Conservation (phyloP, 139 green algal genomes). For the Chlamydomonas urium region DNA sequence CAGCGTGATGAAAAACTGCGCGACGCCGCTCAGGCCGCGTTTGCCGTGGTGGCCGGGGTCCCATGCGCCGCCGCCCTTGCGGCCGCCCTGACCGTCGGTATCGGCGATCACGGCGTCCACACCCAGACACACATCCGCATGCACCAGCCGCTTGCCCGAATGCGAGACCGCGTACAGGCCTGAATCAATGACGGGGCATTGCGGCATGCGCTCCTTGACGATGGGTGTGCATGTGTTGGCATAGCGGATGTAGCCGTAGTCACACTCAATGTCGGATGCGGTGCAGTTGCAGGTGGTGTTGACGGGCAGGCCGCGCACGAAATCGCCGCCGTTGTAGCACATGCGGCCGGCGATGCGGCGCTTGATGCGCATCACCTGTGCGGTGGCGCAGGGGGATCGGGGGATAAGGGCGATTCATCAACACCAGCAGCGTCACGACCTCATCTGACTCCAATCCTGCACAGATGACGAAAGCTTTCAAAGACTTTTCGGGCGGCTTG, state of each 20-base stretch:
- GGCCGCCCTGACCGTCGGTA: slow-evolving; percentile 57
- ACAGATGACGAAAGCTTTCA: too few relatives aligned
- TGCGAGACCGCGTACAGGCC: slow-evolving; percentile 16
- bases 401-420: too few relatives aligned
- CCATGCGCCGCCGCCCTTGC: background rate
- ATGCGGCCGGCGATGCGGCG: slow-evolving; percentile 43
- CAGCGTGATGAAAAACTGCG: slow-evolving; percentile 24
- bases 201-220: slow-evolving; percentile 19
- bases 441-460: too few relatives aligned
- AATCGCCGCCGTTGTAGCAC: slow-evolving; percentile 67
- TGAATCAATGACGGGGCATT: slow-evolving; percentile 13
- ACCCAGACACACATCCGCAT: slow-evolving; percentile 54
- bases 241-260: slow-evolving; percentile 64
- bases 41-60: background rate
- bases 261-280: slow-evolving; percentile 61
- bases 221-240: slow-evolving; percentile 21
- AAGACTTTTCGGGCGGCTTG: too few relatives aligned
- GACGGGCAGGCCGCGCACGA: slow-evolving; percentile 22
- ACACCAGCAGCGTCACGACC: too few relatives aligned
- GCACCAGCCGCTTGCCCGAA: slow-evolving; percentile 52
- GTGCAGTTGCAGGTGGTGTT: slow-evolving; percentile 52
- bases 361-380: slow-evolving; percentile 28
- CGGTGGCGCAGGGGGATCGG: too few relatives aligned
- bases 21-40: background rate
- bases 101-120: slow-evolving; percentile 51